phyloP scores from a whole-genome alignment of 495 filamentous ascomycete genomes.

The Jackrogersella minutella region DNA sequence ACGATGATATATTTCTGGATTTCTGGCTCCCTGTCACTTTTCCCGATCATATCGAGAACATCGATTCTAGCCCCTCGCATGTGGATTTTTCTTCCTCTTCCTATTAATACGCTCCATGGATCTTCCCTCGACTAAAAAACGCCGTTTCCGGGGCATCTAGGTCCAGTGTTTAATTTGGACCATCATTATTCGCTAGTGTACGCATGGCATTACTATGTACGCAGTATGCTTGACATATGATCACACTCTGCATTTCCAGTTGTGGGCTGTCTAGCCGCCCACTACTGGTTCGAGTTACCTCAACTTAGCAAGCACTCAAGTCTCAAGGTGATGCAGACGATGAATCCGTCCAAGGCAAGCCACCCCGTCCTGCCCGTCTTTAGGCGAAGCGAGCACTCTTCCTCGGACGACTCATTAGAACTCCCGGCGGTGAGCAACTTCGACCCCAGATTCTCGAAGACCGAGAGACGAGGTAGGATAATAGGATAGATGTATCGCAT shows the following conservation, averaged over 20 bases:
- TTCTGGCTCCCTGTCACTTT: neutral
- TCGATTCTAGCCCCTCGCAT: neutral
- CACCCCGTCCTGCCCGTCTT: neutral
- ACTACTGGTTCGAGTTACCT: slow-evolving; percentile 6
- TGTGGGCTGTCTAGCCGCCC: slow-evolving; percentile 4
- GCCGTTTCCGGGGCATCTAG: slow-evolving; percentile 4
- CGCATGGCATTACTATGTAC: too few species aligned
- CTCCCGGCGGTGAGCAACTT: slow-evolving; percentile 29
- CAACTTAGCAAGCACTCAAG: neutral
- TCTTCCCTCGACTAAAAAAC: slow-evolving; percentile 24
- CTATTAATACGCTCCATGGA: slow-evolving; percentile 21
- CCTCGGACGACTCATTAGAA: slow-evolving; percentile 9
- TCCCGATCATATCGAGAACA: slow-evolving; percentile 1
- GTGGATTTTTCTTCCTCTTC: slow-evolving; percentile 3
- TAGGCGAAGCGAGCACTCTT: slow-evolving; percentile 8
- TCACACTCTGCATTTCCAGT: slow-evolving; percentile 12
- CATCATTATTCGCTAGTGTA: slow-evolving; percentile 20
- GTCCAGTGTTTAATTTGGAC: slow-evolving; percentile 17
- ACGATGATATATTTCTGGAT: slow-evolving; percentile 1
- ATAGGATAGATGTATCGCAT: slow-evolving; percentile 13
- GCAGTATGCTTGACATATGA: slow-evolving; percentile 27
- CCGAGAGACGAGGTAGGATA: neutral
- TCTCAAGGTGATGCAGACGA: neutral
- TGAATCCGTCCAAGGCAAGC: slow-evolving; percentile 13
- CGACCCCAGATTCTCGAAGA: neutral